Conservation (phyloP, 345 rosid genomes). For the Dimocarpus longan region DNA sequence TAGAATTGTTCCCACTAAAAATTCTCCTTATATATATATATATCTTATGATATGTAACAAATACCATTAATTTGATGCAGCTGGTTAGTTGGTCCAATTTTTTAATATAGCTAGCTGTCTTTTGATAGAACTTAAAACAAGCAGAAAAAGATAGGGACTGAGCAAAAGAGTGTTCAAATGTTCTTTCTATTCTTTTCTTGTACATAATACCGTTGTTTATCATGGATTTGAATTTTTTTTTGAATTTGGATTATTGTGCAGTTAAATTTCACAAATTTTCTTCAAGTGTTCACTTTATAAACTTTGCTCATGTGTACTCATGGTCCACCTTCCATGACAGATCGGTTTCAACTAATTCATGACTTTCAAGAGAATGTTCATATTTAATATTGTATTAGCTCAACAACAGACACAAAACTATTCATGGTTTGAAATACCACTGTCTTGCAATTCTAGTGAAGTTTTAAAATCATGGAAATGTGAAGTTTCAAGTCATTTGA, state of each 20-base stretch:
- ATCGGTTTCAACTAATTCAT: conserved; percentile 1
- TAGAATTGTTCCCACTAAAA: too few species aligned
- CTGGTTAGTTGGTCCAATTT: too few species aligned
- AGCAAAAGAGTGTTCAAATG: not conserved
- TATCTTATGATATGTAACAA: too few species aligned
- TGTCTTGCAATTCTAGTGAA: not conserved
- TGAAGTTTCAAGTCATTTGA: conserved; percentile 3
- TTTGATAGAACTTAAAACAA: too few species aligned
- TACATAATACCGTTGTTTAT: too few species aligned
- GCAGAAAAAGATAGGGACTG: too few species aligned
- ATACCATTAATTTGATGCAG: too few species aligned
- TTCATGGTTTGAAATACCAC: not conserved
- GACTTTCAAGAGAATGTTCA: not conserved
- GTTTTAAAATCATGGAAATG: not conserved
- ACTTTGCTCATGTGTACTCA: not conserved
- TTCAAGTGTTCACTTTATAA: not conserved
- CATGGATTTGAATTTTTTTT: too few species aligned
- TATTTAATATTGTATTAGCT: not conserved
- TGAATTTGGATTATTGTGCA: not conserved
- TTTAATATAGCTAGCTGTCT: too few species aligned
- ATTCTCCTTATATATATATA: too few species aligned
- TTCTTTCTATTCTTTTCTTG: not conserved
- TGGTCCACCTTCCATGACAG: not conserved
- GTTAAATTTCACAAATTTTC: not conserved
- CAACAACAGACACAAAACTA: not conserved